phyloP scores from a whole-genome alignment of 169 alveolate species.

The Plasmodium berghei region DNA sequence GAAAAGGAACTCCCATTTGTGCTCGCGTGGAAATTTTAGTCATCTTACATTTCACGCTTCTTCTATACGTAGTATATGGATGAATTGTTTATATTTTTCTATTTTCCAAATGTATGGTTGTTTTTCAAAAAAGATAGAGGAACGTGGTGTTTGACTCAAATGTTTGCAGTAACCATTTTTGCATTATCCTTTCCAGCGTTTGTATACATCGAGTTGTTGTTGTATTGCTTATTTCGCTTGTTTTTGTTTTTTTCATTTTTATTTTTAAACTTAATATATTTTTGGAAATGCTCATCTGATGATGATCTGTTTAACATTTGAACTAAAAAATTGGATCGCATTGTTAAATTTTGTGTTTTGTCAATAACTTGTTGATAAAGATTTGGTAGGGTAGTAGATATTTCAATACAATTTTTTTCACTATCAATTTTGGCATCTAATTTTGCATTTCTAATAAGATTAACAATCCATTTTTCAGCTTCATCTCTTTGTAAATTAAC shows the following conservation, averaged over 20 bases:
- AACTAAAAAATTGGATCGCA: conserved; percentile 88
- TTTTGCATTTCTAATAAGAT: conserved; percentile 89
- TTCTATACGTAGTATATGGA: too few species aligned
- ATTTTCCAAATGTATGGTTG: too few species aligned
- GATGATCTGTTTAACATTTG: conserved; percentile 83
- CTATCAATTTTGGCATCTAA: conserved; percentile 93
- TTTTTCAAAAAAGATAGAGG: too few species aligned
- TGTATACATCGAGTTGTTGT: not conserved
- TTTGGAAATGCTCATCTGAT: conserved; percentile 67
- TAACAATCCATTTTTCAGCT: conserved; percentile 94
- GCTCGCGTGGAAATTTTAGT: too few species aligned
- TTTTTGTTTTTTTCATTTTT: conserved; percentile 54
- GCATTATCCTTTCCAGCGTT: not conserved
- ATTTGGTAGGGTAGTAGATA: conserved; percentile 90
- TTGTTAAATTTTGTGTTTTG: conserved; percentile 87
- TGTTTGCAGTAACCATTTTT: conserved; percentile 20
- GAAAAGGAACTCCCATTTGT: too few species aligned
- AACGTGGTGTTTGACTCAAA: not conserved
- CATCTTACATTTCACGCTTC: too few species aligned
- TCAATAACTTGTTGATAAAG: conserved; percentile 91
- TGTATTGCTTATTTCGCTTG: conserved; percentile 36
- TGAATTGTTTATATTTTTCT: too few species aligned
- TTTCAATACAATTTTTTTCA: conserved; percentile 93
- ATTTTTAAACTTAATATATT: conserved; percentile 48
- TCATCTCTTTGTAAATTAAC: conserved; percentile 90